Evolutionary conservation across 2,329 filamentous ascomycete species (phyloP), one percentile per base, ranked within the genome.

Genomic region (Simplicillium sp.): DNA sequence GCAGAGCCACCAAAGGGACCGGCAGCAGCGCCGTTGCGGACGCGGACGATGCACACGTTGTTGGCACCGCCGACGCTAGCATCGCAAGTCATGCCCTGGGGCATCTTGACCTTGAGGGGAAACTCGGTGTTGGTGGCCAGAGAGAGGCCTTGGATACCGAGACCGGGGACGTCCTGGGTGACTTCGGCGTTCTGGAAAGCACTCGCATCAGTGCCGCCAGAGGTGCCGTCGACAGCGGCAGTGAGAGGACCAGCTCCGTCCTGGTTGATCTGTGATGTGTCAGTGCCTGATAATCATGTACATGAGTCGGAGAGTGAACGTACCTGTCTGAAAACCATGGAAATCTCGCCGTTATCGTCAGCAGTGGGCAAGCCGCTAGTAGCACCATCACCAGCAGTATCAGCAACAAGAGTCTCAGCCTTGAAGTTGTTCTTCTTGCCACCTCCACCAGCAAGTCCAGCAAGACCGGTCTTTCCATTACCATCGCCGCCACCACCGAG

Each of bases 1-100:
- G 70, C 77, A 12, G 75, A 77, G 40, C 80, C 80, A 52, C 80
- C 80, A 47, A 84, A 84, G 16, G 80, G 80, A 5, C 79, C 79
- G 9, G 79, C 77, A 14, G 69, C 60, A 11, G 80, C 74, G 3
- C 59, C 51, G 64, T 84, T 84, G 54, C 76, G 71, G 43, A 84
- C 65, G 44, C 78, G 73, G 28, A 80, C 77, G 43, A 84, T 60
- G 62, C 80, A 84, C 50, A 84, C 78, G 51, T 78, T 77, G 45
- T 64, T 51, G 12, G 70, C 78, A 18, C 75, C 77, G 39, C 69
- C 79, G 7, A 73, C 73, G 34, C 64, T 66, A 42, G 68, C 80
- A 20, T 71, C 66, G 60, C 80, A 84, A 20, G 75, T 80, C 77
- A 82, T 83, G 40, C 79, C 80, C n/a, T 55, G 46, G 16, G 80